Evolutionary conservation across 129 eudicot species (phyloP).

Genomic region (Centaurea solstitialis): DNA sequence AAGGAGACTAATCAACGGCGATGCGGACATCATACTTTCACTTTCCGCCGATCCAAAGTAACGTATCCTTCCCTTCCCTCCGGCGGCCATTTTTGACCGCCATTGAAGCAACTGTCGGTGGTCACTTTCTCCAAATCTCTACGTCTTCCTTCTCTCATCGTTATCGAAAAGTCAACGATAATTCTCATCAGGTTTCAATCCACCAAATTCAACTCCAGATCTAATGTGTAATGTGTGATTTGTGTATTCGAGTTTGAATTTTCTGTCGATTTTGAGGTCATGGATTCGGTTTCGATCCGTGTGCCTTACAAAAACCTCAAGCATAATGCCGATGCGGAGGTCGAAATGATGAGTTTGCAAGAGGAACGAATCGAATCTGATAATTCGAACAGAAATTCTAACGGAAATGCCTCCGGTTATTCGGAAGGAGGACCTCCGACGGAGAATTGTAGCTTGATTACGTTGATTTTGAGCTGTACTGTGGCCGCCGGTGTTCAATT

Average conservation of each 20-base stretch:
- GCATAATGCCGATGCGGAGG: conserved; percentile 45
- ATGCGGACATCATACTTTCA: neutral
- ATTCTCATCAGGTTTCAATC: conserved; percentile 3
- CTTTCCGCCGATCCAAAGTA: neutral
- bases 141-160: neutral
- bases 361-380: conserved; percentile 25
- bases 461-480: conserved; percentile 78
- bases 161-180: neutral
- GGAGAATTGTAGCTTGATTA: conserved; percentile 42
- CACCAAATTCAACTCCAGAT: conserved; percentile 6
- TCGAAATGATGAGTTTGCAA: conserved; percentile 54
- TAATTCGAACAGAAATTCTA: conserved; percentile 11
- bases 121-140: conserved; percentile 11
- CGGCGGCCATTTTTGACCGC: conserved; percentile 14
- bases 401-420: conserved; percentile 28
- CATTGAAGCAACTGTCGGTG: neutral
- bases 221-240: neutral
- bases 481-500: conserved; percentile 97
- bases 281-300: conserved; percentile 78
- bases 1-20: neutral
- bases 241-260: neutral
- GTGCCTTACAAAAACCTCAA: conserved; percentile 77
- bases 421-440: conserved; percentile 22
- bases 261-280: conserved; percentile 16
- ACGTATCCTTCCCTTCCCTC: neutral